Conservation (phyloP, 345 rosid genomes). For the thale cress (Arabidopsis thaliana) region TAIR10.1 NC_003074.8:11052501-11053000, state of each 20-base stretch:
- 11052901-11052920: too few species aligned
- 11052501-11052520: constrained; percentile 72
- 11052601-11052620: constrained; percentile 61
- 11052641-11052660: background rate
- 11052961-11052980: too few species aligned
- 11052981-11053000: too few species aligned
- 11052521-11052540: constrained; percentile 79
- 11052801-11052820: too few species aligned
- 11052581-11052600: constrained; percentile 72
- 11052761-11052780: constrained; percentile 15
- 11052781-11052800: background rate
- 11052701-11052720: constrained; percentile 28
- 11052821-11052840: too few species aligned
- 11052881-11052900: too few species aligned
- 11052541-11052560: constrained; percentile 78
- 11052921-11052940: too few species aligned
- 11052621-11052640: constrained; percentile 67
- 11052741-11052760: constrained; percentile 33
- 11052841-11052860: too few species aligned
- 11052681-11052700: background rate
- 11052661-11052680: background rate
- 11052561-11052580: constrained; percentile 82
- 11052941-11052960: too few species aligned
- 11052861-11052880: too few species aligned
- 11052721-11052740: constrained; percentile 34